Evolutionary conservation across 2,329 filamentous ascomycete genomes (phyloP), one percentile per base, ranked within the genome.

Genomic region (Ascochyta viciae-villosae): DNA sequence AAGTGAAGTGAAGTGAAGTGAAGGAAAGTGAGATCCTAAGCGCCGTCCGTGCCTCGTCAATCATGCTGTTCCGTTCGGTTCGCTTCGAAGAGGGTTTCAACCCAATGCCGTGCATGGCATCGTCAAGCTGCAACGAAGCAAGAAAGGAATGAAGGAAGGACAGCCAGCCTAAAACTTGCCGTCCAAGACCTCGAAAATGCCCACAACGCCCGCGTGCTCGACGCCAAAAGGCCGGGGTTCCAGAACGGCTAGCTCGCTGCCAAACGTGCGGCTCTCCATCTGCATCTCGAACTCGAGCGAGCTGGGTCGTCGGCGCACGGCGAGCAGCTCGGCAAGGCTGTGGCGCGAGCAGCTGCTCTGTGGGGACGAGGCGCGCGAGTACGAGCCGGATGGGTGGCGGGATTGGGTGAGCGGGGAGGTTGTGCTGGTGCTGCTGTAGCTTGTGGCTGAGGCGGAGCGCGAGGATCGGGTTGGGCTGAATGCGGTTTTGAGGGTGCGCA

Each of bases 181-280:
- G 27, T 74, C 70, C 43, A 76, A 49, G 10, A 76, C 74, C 68
- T 76, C 72, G 35, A 76, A 76, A 29, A 76, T 76, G 22, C 74
- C 72, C 0, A 74, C 68, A 29, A 76, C 74, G 40, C 71, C 65
- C 4, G 68, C 67, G 1, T 58, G 50, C 29, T 44, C 55, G 6
- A 22, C 42, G 1, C 50, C 58, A 34, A 37, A 16, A 8, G 72
- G 72, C 49, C 74, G 24, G 0, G 74, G 74, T 64, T 76, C 74
- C 3, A 76, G 57, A 46, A 74, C 60, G 12, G 66, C 64, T 13
- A 74, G 43, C 50, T 72, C 70, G 33, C 62, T 55, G 22, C 63
- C 64, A 39, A 74, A 76, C 3, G 70, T 48, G 22, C 62, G 61
- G 34, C 56, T 55, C 62, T 76, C 74, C 63, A 72, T 69, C 39